Evolutionary conservation across 2,329 filamentous ascomycete genomes (phyloP).

Genomic region (Arthrobotrys conoides): DNA sequence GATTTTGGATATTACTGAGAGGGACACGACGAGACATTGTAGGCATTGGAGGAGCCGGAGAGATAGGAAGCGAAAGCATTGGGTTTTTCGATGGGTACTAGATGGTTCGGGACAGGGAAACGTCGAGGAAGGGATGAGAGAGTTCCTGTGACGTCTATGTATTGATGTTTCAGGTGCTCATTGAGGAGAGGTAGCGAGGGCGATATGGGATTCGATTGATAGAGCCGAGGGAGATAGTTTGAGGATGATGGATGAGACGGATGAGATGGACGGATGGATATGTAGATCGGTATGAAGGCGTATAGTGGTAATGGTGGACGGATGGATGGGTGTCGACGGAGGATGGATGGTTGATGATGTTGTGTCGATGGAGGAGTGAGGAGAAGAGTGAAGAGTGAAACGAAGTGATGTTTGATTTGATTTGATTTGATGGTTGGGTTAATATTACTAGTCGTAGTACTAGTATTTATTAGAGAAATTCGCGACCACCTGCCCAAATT

Average conservation of each 20-base stretch:
- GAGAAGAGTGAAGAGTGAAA: not conserved
- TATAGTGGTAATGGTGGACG: not conserved
- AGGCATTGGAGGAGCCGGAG: conserved; percentile 49
- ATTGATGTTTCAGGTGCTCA: conserved; percentile 32
- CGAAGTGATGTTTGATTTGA: not conserved
- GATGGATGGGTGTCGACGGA: too few species aligned
- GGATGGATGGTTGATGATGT: not conserved
- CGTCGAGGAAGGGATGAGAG: conserved; percentile 19
- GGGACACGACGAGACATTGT: conserved; percentile 58
- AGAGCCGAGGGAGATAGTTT: not conserved
- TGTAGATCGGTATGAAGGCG: not conserved
- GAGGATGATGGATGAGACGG: not conserved
- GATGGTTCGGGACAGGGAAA: not conserved
- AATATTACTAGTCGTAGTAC: not conserved
- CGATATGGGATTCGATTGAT: not conserved
- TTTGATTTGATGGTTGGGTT: not conserved
- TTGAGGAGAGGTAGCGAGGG: conserved; percentile 9
- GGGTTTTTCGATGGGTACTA: not conserved
- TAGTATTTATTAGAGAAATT: conserved; percentile 15
- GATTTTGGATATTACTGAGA: conserved; percentile 56
- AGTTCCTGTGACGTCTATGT: conserved; percentile 28
- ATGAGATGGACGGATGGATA: not conserved
- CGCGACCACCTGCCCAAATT: conserved; percentile 10
- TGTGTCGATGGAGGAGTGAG: conserved; percentile 16
- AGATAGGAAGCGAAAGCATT: conserved; percentile 59